Evolutionary conservation across 495 filamentous ascomycete species (phyloP), one percentile per base, ranked within the genome.

Genomic region (Daldinia concentrica): DNA sequence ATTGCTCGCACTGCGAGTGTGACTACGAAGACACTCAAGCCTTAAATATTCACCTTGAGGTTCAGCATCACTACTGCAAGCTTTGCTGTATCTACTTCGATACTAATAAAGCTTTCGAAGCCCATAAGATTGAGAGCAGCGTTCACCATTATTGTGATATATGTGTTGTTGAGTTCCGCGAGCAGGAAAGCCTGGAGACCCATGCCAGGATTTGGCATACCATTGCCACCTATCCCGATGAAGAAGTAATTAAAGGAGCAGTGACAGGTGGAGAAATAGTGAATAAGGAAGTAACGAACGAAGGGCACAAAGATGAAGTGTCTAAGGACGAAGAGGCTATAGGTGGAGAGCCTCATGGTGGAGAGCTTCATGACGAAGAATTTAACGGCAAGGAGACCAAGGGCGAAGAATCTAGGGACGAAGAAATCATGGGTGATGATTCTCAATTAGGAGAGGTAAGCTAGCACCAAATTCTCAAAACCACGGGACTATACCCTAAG

Each of bases 361-460:
- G 2, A 32, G 30, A 32, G 0, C 9, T 34, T 19, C 17, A 36
- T n/a, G 39, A 9, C n/a, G 15, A 43, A 43, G 2, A 43, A 3
- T 17, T 12, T 8, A 45, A 45, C 6, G 41, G 19, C 11, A 0
- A 48, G n/a, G 41, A 3, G 17, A 9, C 4, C 6, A 45, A 17
- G 41, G 6, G 17, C 7, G 30, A 36, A 17, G 43, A 62, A 26
- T 8, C 15, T 45, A 12, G 19, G 1, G 15, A 51, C 11, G 26
- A 26, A 60, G 36, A 48, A 24, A 2, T 19, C 2, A 12, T n/a
- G 24, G 12, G 5, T n/a, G 30, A 19, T n/a, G 48, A 64, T 12
- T 39, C 36, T 43, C 11, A 14, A 30, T 4, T 50, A 32, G 24
- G 41, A 29, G 58, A 60, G 51, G 62, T 64, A 24, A 56, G 62